Evolutionary conservation across 257 asterid species (phyloP).

Genomic region (Nicotiana benthamiana): DNA sequence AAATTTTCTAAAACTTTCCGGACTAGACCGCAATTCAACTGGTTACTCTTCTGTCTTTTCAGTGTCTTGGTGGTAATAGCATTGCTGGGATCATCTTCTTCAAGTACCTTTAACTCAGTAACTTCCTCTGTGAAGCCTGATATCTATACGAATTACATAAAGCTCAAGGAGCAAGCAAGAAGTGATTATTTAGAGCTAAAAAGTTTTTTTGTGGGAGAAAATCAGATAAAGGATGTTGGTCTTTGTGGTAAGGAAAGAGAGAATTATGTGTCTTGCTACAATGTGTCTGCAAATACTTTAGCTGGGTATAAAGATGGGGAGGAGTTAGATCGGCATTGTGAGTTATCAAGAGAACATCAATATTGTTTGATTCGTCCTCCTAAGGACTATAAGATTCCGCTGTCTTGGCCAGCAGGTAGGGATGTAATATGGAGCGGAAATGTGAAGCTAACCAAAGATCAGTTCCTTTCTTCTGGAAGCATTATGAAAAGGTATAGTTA

Average conservation of each 20-base stretch:
- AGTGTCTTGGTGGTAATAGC: slow-evolving; percentile 50
- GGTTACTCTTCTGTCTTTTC: slow-evolving; percentile 64
- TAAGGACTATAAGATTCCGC: slow-evolving; percentile 81
- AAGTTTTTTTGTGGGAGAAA: slow-evolving; percentile 34
- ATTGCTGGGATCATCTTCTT: slow-evolving; percentile 64
- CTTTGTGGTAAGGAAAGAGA: slow-evolving; percentile 87
- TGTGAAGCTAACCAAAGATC: slow-evolving; percentile 86
- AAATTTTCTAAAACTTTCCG: slow-evolving; percentile 44
- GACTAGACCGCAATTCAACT: slow-evolving; percentile 62
- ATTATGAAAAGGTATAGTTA: slow-evolving; percentile 77
- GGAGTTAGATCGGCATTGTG: slow-evolving; percentile 91
- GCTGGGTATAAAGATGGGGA: slow-evolving; percentile 80
- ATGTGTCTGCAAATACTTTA: slow-evolving; percentile 63
- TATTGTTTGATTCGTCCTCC: slow-evolving; percentile 91
- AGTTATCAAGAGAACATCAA: slow-evolving; percentile 42
- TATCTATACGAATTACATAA: slow-evolving; percentile 50
- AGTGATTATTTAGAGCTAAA: slow-evolving; percentile 65
- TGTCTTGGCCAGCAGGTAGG: slow-evolving; percentile 91
- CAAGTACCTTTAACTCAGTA: slow-evolving; percentile 41
- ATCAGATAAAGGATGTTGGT: slow-evolving; percentile 45
- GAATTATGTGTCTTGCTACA: slow-evolving; percentile 85
- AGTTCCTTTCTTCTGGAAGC: slow-evolving; percentile 96
- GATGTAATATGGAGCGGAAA: slow-evolving; percentile 92
- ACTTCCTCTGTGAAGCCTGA: slow-evolving; percentile 42
- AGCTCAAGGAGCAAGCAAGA: slow-evolving; percentile 61